Conservation (phyloP, 2,329 filamentous ascomycete species). For the Penicillium sp. region DNA sequence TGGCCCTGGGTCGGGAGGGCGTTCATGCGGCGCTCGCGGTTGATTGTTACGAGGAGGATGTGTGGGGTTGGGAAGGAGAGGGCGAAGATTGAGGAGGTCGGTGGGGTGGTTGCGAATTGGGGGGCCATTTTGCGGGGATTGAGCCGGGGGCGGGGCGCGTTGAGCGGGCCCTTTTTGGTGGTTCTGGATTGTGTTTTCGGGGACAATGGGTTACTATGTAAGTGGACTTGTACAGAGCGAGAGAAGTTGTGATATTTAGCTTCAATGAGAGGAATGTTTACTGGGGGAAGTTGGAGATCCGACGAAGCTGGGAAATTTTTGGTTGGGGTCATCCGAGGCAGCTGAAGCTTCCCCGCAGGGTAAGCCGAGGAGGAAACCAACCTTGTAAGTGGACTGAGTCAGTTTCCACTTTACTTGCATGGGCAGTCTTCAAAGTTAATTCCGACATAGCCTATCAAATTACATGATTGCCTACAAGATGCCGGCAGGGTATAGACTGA, state of each 20-base stretch:
- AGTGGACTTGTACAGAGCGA: not conserved
- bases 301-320: not conserved
- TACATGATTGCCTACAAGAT: too few relatives aligned
- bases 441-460: too few relatives aligned
- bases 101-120: constrained; percentile 8
- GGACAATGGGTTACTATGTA: not conserved
- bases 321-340: not conserved
- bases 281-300: not conserved
- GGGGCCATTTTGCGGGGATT: not conserved
- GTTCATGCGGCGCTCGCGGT: constrained; percentile 46
- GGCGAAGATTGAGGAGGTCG: constrained; percentile 8
- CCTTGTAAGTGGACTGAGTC: not conserved
- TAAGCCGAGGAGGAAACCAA: not conserved
- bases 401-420: too few relatives aligned
- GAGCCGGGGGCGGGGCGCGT: too few relatives aligned
- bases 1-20: constrained; percentile 46
- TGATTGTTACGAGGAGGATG: constrained; percentile 52
- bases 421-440: too few relatives aligned
- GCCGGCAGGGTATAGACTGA: too few relatives aligned
- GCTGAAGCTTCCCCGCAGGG: not conserved
- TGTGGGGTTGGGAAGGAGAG: constrained; percentile 44
- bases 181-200: too few relatives aligned
- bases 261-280: not conserved
- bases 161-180: too few relatives aligned
- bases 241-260: too few relatives aligned